Evolutionary conservation across 192 early-diverging fungal species (phyloP), one percentile per base, ranked within the genome.

Genomic region (Polychytrium aggregatum): DNA sequence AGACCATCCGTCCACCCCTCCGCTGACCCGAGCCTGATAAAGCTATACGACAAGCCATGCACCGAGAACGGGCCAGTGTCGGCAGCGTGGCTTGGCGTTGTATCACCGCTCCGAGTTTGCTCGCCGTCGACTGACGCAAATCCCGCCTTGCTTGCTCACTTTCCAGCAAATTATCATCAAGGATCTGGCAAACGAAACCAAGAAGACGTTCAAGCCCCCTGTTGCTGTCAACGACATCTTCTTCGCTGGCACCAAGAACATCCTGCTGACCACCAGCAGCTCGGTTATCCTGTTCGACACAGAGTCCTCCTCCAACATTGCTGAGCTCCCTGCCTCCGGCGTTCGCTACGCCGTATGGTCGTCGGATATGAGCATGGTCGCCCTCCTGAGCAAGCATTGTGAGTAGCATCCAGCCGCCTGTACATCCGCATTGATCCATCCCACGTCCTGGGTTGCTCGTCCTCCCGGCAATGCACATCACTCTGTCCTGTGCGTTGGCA

Each of bases 311-410:
- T 68, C 73, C 50, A 65, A 72, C 4, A 51, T 90, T 25, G 71
- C 78, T 3, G 92, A 97, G 62, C 71, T 95, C 35, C 81, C 62
- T 31, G 85, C 84, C 0, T 74, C 78, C n/a, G 72, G 83, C 4
- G 90, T 94, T 33, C 93, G 95, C 59, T 97, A 97, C 62, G 85
- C 87, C 24, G 81, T 84, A 26, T 98, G 93, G 93, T 89, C 86
- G 29, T 65, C 74, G 2, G 93, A 98, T 59, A 82, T 87, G 76
- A 74, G 70, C 10, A 71, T 82, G 56, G 86, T 94, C 0, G 93
- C 93, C 1, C 68, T 98, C 13, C 58, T 97, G 41, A 89, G 84
- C 85, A 98, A 98, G 71, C 94, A 98, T 67, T 86, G 80, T 85
- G 64, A 59, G 71, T 63, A 11, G 11, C n/a, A 9, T 21, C 24